phyloP scores from a whole-genome alignment of 176 grass and related monocot genomes.

The Luzula sylvatica region DNA sequence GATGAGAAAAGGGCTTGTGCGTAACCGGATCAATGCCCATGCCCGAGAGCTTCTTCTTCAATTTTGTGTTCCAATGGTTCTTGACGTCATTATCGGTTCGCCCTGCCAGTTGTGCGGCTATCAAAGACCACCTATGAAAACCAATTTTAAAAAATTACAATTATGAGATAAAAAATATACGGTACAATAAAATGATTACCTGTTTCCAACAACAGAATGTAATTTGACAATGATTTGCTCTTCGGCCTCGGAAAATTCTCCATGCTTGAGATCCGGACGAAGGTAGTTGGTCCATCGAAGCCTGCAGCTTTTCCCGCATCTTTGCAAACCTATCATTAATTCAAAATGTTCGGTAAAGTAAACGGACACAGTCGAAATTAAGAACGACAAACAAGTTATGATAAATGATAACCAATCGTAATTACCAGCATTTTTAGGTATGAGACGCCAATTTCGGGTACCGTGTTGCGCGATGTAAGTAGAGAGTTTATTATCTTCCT shows the following conservation, averaged over 20 bases:
- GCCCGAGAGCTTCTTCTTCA: conserved; percentile 95
- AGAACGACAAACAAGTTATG: no score
- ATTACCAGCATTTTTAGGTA: conserved; percentile 94
- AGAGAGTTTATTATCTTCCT: conserved; percentile 97
- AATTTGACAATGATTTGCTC: conserved; percentile 92
- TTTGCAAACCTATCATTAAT: conserved; percentile 46
- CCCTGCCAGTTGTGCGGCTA: conserved; percentile 76
- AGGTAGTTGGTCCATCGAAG: conserved; percentile 98
- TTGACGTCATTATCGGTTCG: conserved; percentile 98
- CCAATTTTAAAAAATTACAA: background rate
- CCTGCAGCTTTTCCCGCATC: conserved; percentile 93
- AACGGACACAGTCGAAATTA: no score
- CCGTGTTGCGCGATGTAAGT: conserved; percentile 82
- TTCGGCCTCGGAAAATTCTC: conserved; percentile 84
- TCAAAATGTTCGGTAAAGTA: background rate
- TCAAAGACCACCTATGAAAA: conserved; percentile 66
- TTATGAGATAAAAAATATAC: background rate
- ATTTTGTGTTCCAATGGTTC: conserved; percentile 99
- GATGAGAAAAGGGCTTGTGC: conserved; percentile 95
- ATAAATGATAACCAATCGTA: background rate
- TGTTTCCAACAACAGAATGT: conserved; percentile 87
- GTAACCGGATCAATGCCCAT: conserved; percentile 98
- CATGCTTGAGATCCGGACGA: conserved; percentile 80
- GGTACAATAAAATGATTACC: conserved; percentile 20
- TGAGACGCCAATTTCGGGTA: conserved; percentile 90